These are phyloP conservation scores for Capsaspora owczarzaki DNA, from an alignment of 78 protist genomes.

Conservation along the genomic window DNA sequence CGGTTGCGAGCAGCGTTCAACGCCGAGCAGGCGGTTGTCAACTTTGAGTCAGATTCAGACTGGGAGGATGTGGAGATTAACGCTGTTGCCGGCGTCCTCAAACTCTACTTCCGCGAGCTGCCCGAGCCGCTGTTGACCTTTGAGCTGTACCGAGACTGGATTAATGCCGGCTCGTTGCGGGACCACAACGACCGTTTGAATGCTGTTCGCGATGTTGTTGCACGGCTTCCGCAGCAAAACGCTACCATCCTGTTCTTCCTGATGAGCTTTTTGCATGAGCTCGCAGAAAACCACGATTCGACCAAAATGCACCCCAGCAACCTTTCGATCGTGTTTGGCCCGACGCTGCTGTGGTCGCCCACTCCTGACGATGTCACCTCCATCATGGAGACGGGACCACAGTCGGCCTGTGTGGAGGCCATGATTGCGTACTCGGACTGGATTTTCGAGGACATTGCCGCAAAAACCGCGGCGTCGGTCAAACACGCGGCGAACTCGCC, in stretches of 20 bases:
- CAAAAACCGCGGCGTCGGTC: too few relatives aligned
- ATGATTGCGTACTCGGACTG: background rate
- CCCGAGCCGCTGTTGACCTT: conserved; percentile 7
- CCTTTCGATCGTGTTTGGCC: conserved; percentile 4
- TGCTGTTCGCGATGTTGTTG: background rate
- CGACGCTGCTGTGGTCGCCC: conserved; percentile 1
- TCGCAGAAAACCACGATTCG: background rate
- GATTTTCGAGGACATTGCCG: too few relatives aligned
- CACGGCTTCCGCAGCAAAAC: background rate
- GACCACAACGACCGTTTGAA: background rate
- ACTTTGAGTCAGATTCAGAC: background rate
- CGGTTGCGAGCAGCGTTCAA: background rate
- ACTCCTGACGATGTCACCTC: background rate
- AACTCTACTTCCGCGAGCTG: conserved; percentile 3
- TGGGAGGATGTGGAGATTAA: background rate
- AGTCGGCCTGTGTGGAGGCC: background rate
- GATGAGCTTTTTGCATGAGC: background rate
- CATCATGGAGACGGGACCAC: background rate
- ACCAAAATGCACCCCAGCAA: background rate
- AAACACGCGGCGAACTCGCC: too few relatives aligned
- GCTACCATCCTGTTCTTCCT: background rate
- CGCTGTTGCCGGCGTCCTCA: conserved; percentile 1
- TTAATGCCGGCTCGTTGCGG: background rate
- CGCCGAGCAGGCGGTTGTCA: background rate
- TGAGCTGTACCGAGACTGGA: background rate